A percentile compares a stretch with the other conserved stretches of the same genome.
Conservation (phyloP, 2,329 filamentous ascomycete genomes). For the Trichothecium sympodiale region DNA sequence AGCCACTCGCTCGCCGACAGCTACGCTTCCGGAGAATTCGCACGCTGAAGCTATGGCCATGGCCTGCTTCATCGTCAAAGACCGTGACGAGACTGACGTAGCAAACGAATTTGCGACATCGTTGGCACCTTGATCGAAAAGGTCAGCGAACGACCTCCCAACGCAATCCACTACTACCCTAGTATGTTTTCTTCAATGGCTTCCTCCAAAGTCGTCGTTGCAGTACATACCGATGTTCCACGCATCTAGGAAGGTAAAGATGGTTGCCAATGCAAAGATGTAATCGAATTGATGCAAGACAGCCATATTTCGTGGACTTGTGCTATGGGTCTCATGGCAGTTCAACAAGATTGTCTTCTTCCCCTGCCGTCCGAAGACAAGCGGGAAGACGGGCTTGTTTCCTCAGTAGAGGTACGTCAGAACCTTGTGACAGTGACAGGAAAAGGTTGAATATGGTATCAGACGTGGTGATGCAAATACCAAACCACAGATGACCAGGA, state of each 20-base stretch:
- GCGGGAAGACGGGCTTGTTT: too few relatives aligned
- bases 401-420: too few relatives aligned
- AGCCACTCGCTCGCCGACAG: slow-evolving; percentile 23
- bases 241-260: slow-evolving; percentile 47
- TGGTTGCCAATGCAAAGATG: slow-evolving; percentile 42
- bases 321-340: too few relatives aligned
- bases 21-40: slow-evolving; percentile 32
- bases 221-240: slow-evolving; percentile 42
- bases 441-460: too few relatives aligned
- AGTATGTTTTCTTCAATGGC: too few relatives aligned
- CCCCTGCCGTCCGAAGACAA: too few relatives aligned
- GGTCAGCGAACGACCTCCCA: not conserved
- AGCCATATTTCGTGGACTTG: slow-evolving; percentile 15
- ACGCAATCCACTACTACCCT: too few relatives aligned
- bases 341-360: too few relatives aligned
- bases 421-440: too few relatives aligned
- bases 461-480: too few relatives aligned
- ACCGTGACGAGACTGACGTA: slow-evolving; percentile 33
- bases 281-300: slow-evolving; percentile 39
- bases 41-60: slow-evolving; percentile 30
- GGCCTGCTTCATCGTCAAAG: slow-evolving; percentile 33
- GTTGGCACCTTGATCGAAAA: slow-evolving; percentile 26
- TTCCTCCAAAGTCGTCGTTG: not conserved
- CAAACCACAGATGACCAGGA: too few relatives aligned
- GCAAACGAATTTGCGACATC: slow-evolving; percentile 39